phyloP scores from a whole-genome alignment of 208 protist genomes.

The Trypanosoma rangeli region DNA sequence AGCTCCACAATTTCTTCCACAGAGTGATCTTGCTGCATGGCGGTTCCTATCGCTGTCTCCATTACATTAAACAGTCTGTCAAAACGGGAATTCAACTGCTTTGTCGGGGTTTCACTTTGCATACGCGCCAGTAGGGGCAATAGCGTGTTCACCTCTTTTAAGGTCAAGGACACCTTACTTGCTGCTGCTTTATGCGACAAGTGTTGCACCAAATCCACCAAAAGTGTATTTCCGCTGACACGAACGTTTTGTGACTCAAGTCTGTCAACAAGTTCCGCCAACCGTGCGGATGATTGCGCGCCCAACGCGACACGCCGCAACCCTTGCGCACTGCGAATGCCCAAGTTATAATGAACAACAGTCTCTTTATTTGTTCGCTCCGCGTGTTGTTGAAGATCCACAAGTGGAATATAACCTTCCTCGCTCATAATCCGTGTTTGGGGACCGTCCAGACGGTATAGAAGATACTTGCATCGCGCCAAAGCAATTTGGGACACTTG shows the following conservation, averaged over 20 bases:
- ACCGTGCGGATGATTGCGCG: conserved; percentile 35
- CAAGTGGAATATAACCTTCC: conserved; percentile 63
- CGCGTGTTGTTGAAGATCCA: conserved; percentile 60
- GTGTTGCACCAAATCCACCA: conserved; percentile 65
- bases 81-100: conserved; percentile 24
- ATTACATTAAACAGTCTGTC: conserved; percentile 51
- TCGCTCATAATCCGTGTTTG: conserved; percentile 67
- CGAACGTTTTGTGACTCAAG: conserved; percentile 33
- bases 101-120: conserved; percentile 19
- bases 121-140: conserved; percentile 59
- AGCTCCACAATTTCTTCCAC: conserved; percentile 38
- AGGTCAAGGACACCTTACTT: conserved; percentile 37
- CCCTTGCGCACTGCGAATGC: conserved; percentile 68
- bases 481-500: conserved; percentile 51
- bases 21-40: conserved; percentile 37
- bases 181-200: conserved; percentile 56
- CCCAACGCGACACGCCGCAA: conserved; percentile 54
- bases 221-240: conserved; percentile 32
- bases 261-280: conserved; percentile 59
- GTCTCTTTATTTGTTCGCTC: conserved; percentile 58
- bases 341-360: conserved; percentile 72
- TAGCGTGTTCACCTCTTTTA: conserved; percentile 59
- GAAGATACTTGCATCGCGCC: conserved; percentile 55
- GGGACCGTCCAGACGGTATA: conserved; percentile 51
- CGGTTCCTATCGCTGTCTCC: conserved; percentile 51